Percentiles rank a stretch among this genome's conserved stretches.
These are phyloP conservation scores for Apiotrichum porosum DNA, from an alignment of 1,284 basidiomycete genomes.

Conservation along the genomic window DNA sequence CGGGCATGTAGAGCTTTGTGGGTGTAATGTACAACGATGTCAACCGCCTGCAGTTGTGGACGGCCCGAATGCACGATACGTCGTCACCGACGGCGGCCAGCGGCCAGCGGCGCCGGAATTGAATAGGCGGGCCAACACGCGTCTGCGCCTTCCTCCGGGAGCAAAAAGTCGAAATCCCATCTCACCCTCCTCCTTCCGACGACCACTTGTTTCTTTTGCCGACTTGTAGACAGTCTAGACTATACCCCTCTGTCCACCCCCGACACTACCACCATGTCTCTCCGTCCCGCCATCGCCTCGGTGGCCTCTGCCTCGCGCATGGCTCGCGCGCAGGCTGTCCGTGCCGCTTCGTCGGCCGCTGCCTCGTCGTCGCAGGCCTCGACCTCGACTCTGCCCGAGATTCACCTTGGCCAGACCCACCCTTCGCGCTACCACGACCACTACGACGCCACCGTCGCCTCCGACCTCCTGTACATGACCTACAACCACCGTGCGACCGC, in stretches of 20 bases:
- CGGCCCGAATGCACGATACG: no score
- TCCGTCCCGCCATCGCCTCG: constrained; percentile 15
- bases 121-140: no score
- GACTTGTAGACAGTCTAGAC: no score
- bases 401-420: constrained; percentile 57
- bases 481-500: constrained; percentile 64
- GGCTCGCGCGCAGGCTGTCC: neutral
- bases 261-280: constrained; percentile 10
- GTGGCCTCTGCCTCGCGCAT: constrained; percentile 9
- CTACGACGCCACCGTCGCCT: constrained; percentile 74
- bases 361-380: constrained; percentile 1
- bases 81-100: no score
- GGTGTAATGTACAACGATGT: no score
- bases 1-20: constrained; percentile 41
- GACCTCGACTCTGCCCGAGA: constrained; percentile 32
- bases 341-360: constrained; percentile 11
- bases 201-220: no score
- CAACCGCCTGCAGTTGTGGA: no score
- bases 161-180: constrained; percentile 7
- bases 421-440: constrained; percentile 74
- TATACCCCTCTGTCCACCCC: no score
- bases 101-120: no score
- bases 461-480: constrained; percentile 92
- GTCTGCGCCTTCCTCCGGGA: no score
- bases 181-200: no score